Conservation (phyloP, 306 rosid species). For the Adenanthera pavonina region DNA sequence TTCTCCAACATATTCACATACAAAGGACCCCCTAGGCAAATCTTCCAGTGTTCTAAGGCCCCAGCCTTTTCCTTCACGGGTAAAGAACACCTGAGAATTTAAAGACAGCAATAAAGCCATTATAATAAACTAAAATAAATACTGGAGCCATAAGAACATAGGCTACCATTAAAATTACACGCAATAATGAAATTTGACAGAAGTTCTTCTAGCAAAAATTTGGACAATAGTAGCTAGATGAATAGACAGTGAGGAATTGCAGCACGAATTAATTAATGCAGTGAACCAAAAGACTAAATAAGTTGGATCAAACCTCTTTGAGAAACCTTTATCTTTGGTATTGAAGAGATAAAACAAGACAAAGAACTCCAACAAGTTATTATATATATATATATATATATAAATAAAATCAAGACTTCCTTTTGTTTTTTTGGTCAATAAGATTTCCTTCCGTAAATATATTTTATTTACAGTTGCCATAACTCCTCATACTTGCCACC, state of each 20-base stretch:
- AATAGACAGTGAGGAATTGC: slow-evolving; percentile 11
- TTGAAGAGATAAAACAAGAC: slow-evolving; percentile 3
- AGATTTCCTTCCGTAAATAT: neutral
- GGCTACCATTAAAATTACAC: slow-evolving; percentile 13
- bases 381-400: neutral
- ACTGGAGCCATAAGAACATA: slow-evolving; percentile 4
- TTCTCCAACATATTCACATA: slow-evolving; percentile 91
- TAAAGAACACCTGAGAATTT: slow-evolving; percentile 69
- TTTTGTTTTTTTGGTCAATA: too few species aligned
- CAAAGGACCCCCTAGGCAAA: slow-evolving; percentile 78
- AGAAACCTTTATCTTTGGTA: slow-evolving; percentile 5
- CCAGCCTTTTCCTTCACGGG: slow-evolving; percentile 86
- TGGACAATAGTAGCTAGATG: slow-evolving; percentile 6
- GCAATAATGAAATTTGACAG: neutral
- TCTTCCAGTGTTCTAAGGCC: slow-evolving; percentile 77
- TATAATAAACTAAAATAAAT: slow-evolving; percentile 27
- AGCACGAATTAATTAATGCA: slow-evolving; percentile 19
- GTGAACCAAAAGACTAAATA: neutral
- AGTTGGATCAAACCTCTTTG: neutral
- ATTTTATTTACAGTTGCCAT: slow-evolving; percentile 4
- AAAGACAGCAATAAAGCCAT: slow-evolving; percentile 13
- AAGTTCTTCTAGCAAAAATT: slow-evolving; percentile 3
- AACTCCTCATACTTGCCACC: slow-evolving; percentile 12
- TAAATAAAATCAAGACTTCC: neutral
- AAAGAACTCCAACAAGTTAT: slow-evolving; percentile 14